Base-by-base conservation (phyloP, 2,329 filamentous ascomycete genomes). In the Fusarium beomiforme region DNA sequence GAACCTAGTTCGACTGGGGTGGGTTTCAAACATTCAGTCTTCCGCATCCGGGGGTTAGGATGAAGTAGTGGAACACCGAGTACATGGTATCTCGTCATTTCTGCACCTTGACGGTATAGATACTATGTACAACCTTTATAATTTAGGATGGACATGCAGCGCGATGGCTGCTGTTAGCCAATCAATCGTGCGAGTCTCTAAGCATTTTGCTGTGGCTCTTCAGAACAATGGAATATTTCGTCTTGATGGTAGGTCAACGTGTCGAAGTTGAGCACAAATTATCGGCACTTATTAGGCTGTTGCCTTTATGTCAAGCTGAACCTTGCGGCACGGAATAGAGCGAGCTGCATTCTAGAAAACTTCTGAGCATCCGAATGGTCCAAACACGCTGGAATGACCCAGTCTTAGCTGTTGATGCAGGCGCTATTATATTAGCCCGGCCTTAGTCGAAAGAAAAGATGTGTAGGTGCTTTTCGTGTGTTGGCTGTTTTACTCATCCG, bases 71-170 rank as follows among this genome's bases (percentile, higher is more conserved):
- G 66, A 72, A 75, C 70, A 46, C 42, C 46, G 44, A 44, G 64
- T 62, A 64, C 72, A 74, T 70, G 57, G 16, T 54, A 76, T 76
- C 70, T 74, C 70, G 72, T 75, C 74, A 76, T 72, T 67, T 60
- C 59, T 74, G 65, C 61, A 58, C 59, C 59, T 63, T 53, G 34
- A 49, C 29, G 1, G 47, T 59, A 44, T 47, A n/a, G n/a, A n/a
- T n/a, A n/a, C n/a, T n/a, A n/a, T n/a, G n/a, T n/a, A 41, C 57
- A 62, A 66, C 47, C 54, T 49, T 62, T 62, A 58, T 13, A 43
- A 55, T 51, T 62, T 62, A 58, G 14, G 46, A 55, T 66, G 60
- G 59, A 60, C 63, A 43, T 34, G 64, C 51, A 37, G 46, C 50
- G 34, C 59, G 63, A 55, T 61, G 59, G 56, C 43, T 50, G 46